These are phyloP conservation scores for Millerago galiae DNA, from an alignment of 805 yeast genomes.

Conservation along the genomic window DNA sequence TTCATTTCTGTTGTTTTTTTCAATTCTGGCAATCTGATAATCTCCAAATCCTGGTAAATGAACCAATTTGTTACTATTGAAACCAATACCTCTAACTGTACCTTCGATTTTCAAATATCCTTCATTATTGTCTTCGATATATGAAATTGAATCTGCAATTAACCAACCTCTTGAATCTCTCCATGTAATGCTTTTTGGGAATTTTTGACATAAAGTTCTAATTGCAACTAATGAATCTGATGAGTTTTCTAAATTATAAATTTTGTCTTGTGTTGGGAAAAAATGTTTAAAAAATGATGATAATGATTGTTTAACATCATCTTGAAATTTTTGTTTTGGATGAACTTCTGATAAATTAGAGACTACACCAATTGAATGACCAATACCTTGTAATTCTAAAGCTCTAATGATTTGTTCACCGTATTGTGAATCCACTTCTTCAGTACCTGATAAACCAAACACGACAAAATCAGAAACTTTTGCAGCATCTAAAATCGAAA, in stretches of 20 bases:
- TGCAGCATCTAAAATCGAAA: constrained; percentile 76
- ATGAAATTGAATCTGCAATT: constrained; percentile 59
- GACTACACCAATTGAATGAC: constrained; percentile 72
- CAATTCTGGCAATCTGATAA: constrained; percentile 66
- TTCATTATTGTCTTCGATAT: constrained; percentile 28
- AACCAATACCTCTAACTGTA: constrained; percentile 78
- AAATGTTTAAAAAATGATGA: constrained; percentile 65
- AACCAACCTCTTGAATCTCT: constrained; percentile 89
- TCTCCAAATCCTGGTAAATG: constrained; percentile 92
- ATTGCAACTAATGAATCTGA: constrained; percentile 70
- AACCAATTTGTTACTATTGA: constrained; percentile 68
- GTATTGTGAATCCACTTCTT: constrained; percentile 69
- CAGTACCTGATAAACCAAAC: constrained; percentile 80
- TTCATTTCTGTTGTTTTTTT: constrained; percentile 34
- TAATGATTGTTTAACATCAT: constrained; percentile 59
- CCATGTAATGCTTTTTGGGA: constrained; percentile 84
- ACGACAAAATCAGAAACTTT: constrained; percentile 85
- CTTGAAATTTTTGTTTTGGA: constrained; percentile 70
- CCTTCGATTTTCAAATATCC: constrained; percentile 65
- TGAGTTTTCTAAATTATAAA: constrained; percentile 60
- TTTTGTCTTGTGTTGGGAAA: constrained; percentile 73
- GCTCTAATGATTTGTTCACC: constrained; percentile 92
- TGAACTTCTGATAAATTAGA: constrained; percentile 63
- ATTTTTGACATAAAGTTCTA: constrained; percentile 75
- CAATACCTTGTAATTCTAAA: constrained; percentile 85